phyloP scores from a whole-genome alignment of 169 alveolate genomes.

The Plasmodium fragile region DNA sequence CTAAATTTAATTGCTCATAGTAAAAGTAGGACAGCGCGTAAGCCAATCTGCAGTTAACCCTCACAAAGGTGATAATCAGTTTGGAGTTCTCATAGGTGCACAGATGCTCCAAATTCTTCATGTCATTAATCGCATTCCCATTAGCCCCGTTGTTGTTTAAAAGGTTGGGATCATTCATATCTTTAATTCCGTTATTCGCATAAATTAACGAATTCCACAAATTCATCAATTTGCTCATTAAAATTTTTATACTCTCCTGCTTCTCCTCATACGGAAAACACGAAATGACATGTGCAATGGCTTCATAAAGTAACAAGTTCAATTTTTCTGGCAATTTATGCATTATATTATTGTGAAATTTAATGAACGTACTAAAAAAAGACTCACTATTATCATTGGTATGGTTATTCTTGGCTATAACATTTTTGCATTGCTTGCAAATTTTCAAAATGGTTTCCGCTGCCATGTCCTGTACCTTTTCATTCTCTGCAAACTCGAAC shows the following conservation, averaged over 20 bases:
- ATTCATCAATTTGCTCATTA: conserved; percentile 69
- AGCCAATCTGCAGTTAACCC: conserved; percentile 76
- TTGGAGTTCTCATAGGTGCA: conserved; percentile 72
- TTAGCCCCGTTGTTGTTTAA: neutral
- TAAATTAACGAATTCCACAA: conserved; percentile 54
- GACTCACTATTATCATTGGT: conserved; percentile 80
- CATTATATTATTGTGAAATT: conserved; percentile 66
- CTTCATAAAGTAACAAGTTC: conserved; percentile 47
- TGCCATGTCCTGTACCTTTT: conserved; percentile 99
- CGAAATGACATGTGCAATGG: conserved; percentile 73
- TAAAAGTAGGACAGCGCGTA: conserved; percentile 70
- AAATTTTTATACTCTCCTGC: conserved; percentile 69
- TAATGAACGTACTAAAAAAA: conserved; percentile 78
- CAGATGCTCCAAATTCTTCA: conserved; percentile 58
- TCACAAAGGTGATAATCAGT: conserved; percentile 67
- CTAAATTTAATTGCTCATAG: conserved; percentile 65
- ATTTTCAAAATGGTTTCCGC: conserved; percentile 97
- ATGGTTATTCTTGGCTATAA: conserved; percentile 86
- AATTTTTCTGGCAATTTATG: conserved; percentile 68
- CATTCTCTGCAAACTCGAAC: conserved; percentile 99
- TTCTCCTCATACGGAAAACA: conserved; percentile 75
- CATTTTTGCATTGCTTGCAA: conserved; percentile 92
- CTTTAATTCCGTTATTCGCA: conserved; percentile 54
- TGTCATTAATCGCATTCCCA: conserved; percentile 8
- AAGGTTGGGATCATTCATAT: conserved; percentile 7